Percentiles rank a stretch among this genome's conserved stretches.
Conservation (phyloP, 345 rosid genomes). For the Brassica cretica region DNA sequence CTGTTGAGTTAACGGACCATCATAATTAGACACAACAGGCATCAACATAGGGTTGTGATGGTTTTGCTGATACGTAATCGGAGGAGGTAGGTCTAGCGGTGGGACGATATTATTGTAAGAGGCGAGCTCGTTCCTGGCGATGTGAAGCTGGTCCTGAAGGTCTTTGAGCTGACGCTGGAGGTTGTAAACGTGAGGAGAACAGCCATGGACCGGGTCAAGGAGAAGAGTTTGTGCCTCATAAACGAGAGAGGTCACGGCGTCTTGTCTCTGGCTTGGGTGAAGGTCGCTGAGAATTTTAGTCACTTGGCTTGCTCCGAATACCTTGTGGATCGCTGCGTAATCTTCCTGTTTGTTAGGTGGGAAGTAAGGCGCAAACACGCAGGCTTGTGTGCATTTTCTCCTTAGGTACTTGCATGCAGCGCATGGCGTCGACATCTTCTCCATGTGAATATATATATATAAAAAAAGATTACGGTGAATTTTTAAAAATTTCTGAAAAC, state of each 20-base stretch:
- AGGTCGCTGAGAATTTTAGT: constrained; percentile 50
- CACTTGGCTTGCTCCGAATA: constrained; percentile 60
- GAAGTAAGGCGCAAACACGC: constrained; percentile 62
- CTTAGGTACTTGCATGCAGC: constrained; percentile 61
- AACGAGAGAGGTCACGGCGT: constrained; percentile 53
- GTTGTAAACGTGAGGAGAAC: constrained; percentile 49
- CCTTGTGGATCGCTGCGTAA: constrained; percentile 49
- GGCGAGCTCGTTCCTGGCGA: background rate
- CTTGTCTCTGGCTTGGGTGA: constrained; percentile 45
- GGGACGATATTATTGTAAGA: constrained; percentile 23
- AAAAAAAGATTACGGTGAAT: background rate
- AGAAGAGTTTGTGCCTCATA: constrained; percentile 64
- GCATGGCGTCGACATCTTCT: constrained; percentile 49
- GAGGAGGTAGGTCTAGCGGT: constrained; percentile 25
- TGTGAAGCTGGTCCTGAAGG: constrained; percentile 22
- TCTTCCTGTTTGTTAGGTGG: constrained; percentile 51
- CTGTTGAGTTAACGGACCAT: constrained; percentile 20
- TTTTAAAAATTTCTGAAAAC: background rate
- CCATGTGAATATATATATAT: background rate
- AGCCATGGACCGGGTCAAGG: constrained; percentile 67
- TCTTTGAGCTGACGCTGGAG: constrained; percentile 58
- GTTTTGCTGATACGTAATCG: constrained; percentile 21
- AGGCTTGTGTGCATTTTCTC: constrained; percentile 55
- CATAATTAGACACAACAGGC: background rate
- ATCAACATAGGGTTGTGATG: constrained; percentile 31